Evolutionary conservation across 805 yeast genomes (phyloP), one percentile per base, ranked within the genome.

Genomic region (Metschnikowia cubensis): DNA sequence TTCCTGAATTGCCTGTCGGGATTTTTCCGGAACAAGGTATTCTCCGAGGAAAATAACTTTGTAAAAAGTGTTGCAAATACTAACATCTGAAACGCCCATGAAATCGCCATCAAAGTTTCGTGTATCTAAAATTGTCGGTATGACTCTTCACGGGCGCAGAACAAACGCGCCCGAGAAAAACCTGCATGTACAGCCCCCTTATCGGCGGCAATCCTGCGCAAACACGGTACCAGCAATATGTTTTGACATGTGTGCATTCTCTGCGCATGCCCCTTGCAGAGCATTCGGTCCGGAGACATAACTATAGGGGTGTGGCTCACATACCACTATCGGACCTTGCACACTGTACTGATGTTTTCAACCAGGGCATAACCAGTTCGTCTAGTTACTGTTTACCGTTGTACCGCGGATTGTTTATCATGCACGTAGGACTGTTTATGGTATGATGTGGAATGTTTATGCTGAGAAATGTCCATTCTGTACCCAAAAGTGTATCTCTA

Each of bases 251-350:
- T 33, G 29, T 33, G 31, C 36, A 42, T 14, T 20, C 29, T 33
- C 17, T 14, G 37, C 34, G 42, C 21, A 10, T 42, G 45, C 37
- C 45, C 45, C 44, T 41, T 41, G 45, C 45, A 22, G 41, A 36
- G 39, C 14, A 14, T 3, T 36, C 39, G 11, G n/a, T n/a, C 10
- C 29, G 29, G 29, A 25, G 13, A 5, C 11, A 25, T 25, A 13
- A 36, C 13, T 17, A 5, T 18, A 6, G 39, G 39, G 32, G 10
- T 22, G 41, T 20, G 41, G 41, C 41, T 38, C 31, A 17, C 29
- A 13, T 22, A 38, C 31, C 41, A 38, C 6, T 8, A n/a, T 8
- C 21, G 15, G 14, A 11, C 14, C 13, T 3, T 3, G 37, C 13
- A 10, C 10, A 14, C 31, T 38, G 18, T 13, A n/a, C 13, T 22